A percentile compares a stretch with the other conserved stretches of the same genome.
phyloP scores from a whole-genome alignment of 2,329 filamentous ascomycete genomes.

The Pseudogymnoascus sp. region DNA sequence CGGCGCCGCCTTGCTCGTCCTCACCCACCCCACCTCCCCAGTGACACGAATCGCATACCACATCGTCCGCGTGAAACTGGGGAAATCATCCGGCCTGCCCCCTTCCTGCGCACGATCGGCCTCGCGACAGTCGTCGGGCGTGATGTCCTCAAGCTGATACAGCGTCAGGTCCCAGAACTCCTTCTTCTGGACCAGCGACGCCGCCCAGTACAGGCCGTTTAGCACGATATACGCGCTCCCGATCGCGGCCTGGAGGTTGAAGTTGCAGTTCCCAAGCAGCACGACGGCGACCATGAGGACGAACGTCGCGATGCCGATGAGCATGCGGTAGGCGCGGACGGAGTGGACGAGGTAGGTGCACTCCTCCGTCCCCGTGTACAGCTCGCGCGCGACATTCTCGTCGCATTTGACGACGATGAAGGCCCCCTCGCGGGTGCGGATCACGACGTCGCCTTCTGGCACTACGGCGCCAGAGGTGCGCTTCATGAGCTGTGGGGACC shows the following conservation, averaged over 20 bases:
- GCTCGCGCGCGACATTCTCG: conserved; percentile 53
- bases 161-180: conserved; percentile 51
- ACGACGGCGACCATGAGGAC: conserved; percentile 55
- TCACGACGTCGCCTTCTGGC: conserved; percentile 51
- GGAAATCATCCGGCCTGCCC: not conserved
- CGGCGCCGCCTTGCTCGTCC: conserved; percentile 43
- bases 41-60: conserved; percentile 54
- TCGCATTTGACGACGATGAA: conserved; percentile 50
- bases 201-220: conserved; percentile 50
- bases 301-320: conserved; percentile 51
- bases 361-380: conserved; percentile 53
- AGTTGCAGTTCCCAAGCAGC: conserved; percentile 53
- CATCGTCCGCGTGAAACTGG: conserved; percentile 45
- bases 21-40: conserved; percentile 44
- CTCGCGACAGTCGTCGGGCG: conserved; percentile 27
- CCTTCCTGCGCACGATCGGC: not conserved
- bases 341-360: conserved; percentile 46
- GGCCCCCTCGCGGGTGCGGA: conserved; percentile 51
- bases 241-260: conserved; percentile 51
- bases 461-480: conserved; percentile 37
- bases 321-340: conserved; percentile 37
- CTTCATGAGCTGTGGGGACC: conserved; percentile 47
- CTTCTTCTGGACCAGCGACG: conserved; percentile 29
- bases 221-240: conserved; percentile 49
- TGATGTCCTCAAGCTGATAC: conserved; percentile 38